These are phyloP conservation scores for Letharia lupina DNA, from an alignment of 495 filamentous ascomycete species.

Conservation along the genomic window DNA sequence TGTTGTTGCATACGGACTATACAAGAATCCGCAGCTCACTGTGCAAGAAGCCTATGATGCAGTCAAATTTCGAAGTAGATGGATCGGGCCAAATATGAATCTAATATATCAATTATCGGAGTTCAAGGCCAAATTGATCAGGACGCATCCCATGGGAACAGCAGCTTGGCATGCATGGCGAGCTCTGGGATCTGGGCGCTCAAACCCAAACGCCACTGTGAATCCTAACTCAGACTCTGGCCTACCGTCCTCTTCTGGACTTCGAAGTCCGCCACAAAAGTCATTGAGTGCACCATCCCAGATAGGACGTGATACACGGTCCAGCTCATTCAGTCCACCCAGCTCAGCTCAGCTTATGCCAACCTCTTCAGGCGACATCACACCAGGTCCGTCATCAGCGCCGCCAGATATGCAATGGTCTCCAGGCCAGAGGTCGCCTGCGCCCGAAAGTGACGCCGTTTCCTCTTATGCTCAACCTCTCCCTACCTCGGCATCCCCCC, in stretches of 20 bases:
- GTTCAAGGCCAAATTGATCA: constrained; percentile 63
- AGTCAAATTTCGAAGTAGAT: constrained; percentile 81
- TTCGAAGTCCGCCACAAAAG: constrained; percentile 19
- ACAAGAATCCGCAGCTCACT: constrained; percentile 74
- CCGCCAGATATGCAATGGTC: constrained; percentile 30
- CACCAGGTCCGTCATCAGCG: constrained; percentile 51
- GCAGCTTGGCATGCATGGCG: constrained; percentile 37
- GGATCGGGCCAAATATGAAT: constrained; percentile 98
- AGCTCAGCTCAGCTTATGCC: constrained; percentile 19
- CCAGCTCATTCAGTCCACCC: constrained; percentile 30
- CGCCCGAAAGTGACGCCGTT: neutral
- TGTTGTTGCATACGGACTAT: constrained; percentile 92
- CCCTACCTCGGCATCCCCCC: neutral
- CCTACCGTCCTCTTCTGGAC: constrained; percentile 30
- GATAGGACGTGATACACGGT: constrained; percentile 37
- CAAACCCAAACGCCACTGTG: constrained; percentile 28
- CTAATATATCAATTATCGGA: constrained; percentile 95
- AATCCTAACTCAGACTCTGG: constrained; percentile 39
- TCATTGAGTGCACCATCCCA: constrained; percentile 26
- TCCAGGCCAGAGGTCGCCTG: constrained; percentile 4
- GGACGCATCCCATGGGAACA: constrained; percentile 35
- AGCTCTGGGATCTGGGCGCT: constrained; percentile 30
- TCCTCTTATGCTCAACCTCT: too few species aligned
- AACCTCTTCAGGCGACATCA: constrained; percentile 24
- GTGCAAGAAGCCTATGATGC: constrained; percentile 91